A percentile compares a stretch with the other conserved stretches of the same genome.
Conservation (phyloP, 345 rosid genomes). For the Murraya koenigii region DNA sequence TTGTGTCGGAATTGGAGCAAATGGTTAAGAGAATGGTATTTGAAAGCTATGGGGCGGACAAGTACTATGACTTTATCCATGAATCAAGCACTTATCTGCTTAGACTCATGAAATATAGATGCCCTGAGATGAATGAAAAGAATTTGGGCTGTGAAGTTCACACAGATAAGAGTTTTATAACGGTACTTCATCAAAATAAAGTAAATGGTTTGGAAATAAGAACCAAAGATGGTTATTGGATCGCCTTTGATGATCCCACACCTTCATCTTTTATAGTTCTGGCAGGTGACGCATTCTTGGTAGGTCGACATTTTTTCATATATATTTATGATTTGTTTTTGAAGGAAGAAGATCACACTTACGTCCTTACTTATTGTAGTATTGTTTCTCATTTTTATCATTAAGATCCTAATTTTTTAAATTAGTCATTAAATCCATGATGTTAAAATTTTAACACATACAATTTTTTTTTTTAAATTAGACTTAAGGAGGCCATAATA, state of each 20-base stretch:
- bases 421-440: too few species aligned
- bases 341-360: too few species aligned
- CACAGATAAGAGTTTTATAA: constrained; percentile 55
- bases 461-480: too few species aligned
- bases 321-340: too few species aligned
- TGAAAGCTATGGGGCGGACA: constrained; percentile 46
- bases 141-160: constrained; percentile 37
- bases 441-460: too few species aligned
- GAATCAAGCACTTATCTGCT: constrained; percentile 39
- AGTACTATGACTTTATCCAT: constrained; percentile 30
- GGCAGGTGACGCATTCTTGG: constrained; percentile 60
- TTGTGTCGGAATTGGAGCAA: constrained; percentile 39
- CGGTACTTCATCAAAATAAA: constrained; percentile 56
- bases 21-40: constrained; percentile 51
- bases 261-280: constrained; percentile 49
- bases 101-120: constrained; percentile 44
- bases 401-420: too few species aligned
- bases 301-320: constrained; percentile 10
- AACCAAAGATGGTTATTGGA: constrained; percentile 42
- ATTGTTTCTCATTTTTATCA: not conserved
- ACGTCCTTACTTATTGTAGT: too few species aligned
- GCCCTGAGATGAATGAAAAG: constrained; percentile 21
- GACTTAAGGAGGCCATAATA: too few species aligned
- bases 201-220: constrained; percentile 52
- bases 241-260: constrained; percentile 38